phyloP scores from a whole-genome alignment of 208 protist species.

The Crithidia sp. region DNA sequence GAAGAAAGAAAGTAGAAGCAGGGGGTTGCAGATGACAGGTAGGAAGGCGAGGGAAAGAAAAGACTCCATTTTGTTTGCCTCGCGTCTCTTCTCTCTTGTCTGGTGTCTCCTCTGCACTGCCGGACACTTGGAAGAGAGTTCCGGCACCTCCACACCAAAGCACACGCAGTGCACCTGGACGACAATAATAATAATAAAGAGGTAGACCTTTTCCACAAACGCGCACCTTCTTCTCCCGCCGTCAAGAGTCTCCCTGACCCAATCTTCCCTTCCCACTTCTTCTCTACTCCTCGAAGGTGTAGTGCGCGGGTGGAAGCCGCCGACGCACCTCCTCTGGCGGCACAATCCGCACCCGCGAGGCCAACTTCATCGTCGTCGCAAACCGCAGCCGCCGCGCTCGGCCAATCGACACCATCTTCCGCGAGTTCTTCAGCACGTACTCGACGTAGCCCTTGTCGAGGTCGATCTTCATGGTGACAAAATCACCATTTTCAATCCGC shows the following conservation, averaged over 20 bases:
- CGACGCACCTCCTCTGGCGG: conserved; percentile 53
- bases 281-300: conserved; percentile 34
- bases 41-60: too few relatives aligned
- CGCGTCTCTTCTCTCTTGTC: too few relatives aligned
- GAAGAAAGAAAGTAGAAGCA: conserved; percentile 9
- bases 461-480: conserved; percentile 78
- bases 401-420: conserved; percentile 81
- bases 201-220: too few relatives aligned
- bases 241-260: too few relatives aligned
- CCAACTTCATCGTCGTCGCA: conserved; percentile 83
- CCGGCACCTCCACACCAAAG: too few relatives aligned
- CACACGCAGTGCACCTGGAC: too few relatives aligned
- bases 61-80: too few relatives aligned
- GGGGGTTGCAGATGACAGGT: not conserved
- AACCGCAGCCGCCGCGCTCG: conserved; percentile 75
- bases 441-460: conserved; percentile 84
- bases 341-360: conserved; percentile 78
- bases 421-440: conserved; percentile 76
- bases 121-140: too few relatives aligned
- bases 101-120: too few relatives aligned
- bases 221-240: too few relatives aligned
- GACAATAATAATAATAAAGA: too few relatives aligned
- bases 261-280: not conserved
- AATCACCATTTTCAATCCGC: conserved; percentile 72
- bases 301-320: conserved; percentile 24